Evolutionary conservation across 768 basidiomycete genomes (phyloP), one percentile per base, ranked within the genome.

Genomic region (Mycena venus): DNA sequence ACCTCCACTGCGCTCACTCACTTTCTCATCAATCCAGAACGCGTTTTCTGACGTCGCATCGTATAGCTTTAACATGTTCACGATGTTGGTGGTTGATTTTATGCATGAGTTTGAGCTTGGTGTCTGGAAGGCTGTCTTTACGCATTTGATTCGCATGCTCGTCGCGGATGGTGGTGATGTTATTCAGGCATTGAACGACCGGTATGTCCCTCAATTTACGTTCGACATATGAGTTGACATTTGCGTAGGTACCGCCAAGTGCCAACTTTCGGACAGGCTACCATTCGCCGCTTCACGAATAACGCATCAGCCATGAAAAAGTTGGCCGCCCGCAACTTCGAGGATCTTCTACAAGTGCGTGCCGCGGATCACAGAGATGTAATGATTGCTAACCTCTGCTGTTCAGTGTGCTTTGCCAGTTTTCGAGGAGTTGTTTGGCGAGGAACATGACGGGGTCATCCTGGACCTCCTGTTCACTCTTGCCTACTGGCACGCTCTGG

Each of bases 391-490:
- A n/a, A n/a, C n/a, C n/a, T n/a, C n/a, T n/a, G n/a, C n/a, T n/a
- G n/a, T n/a, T 12, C 40, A 86, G 85, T 85, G 84, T 64, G 72
- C 82, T 0, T 80, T 87, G 7, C 87, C 86, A 0, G 80, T 77
- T 0, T 82, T 86, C 9, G 59, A 59, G 11, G 62, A 40, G 19
- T 29, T 47, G 27, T 40, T 59, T 10, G 59, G 32, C 4, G 70
- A 71, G 10, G 49, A 49, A 2, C 53, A 31, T 5, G 64, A 71
- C 44, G 19, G 9, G 2, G 61, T 55, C 21, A 11, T 71, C 4
- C 70, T 71, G n/a, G 61, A 63, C 9, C 15, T 63, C 0, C 15
- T 71, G 0, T 71, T 71, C 32, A 10, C 21, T 0, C 29, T 71
- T 0, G 70, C 51, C 2, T 51, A 64, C 55, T 71, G 70, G 70